These are phyloP conservation scores for Alternaria solani DNA, from an alignment of 2,329 filamentous ascomycete species.

Conservation along the genomic window DNA sequence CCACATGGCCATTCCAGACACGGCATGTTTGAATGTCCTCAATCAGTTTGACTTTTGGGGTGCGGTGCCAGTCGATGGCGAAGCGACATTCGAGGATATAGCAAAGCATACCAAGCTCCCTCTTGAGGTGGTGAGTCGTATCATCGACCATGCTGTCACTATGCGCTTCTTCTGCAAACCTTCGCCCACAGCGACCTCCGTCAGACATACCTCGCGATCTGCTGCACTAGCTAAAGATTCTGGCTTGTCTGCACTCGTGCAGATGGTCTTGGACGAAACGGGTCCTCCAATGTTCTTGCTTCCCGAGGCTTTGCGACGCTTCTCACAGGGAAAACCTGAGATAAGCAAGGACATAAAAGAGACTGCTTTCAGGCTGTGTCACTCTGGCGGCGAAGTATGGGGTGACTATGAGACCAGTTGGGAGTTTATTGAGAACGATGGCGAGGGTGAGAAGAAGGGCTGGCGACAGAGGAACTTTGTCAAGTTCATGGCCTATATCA, in stretches of 20 bases:
- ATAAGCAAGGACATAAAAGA: slow-evolving; percentile 34
- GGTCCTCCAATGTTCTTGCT: slow-evolving; percentile 41
- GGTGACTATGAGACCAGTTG: slow-evolving; percentile 35
- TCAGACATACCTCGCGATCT: slow-evolving; percentile 41
- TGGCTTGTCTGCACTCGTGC: slow-evolving; percentile 37
- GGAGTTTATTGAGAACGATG: slow-evolving; percentile 46
- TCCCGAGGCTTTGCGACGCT: slow-evolving; percentile 39
- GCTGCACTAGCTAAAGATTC: slow-evolving; percentile 37
- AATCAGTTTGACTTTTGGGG: slow-evolving; percentile 64
- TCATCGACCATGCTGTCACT: slow-evolving; percentile 48
- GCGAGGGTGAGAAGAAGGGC: slow-evolving; percentile 39
- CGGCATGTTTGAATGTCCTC: slow-evolving; percentile 56
- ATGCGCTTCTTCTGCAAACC: slow-evolving; percentile 47
- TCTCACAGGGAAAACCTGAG: slow-evolving; percentile 33
- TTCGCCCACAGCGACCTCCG: slow-evolving; percentile 19
- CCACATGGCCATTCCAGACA: slow-evolving; percentile 54
- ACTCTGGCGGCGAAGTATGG: slow-evolving; percentile 33
- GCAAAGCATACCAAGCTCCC: slow-evolving; percentile 36
- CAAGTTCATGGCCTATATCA: slow-evolving; percentile 46
- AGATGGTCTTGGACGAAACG: slow-evolving; percentile 35
- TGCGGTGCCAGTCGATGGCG: slow-evolving; percentile 58
- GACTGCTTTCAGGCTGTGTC: slow-evolving; percentile 41
- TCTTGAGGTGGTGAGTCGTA: slow-evolving; percentile 39
- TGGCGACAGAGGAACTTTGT: slow-evolving; percentile 43
- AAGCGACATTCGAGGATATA: slow-evolving; percentile 51